Base-by-base conservation (phyloP, 345 rosid species). In the Pseudoturritis turrita region DNA sequence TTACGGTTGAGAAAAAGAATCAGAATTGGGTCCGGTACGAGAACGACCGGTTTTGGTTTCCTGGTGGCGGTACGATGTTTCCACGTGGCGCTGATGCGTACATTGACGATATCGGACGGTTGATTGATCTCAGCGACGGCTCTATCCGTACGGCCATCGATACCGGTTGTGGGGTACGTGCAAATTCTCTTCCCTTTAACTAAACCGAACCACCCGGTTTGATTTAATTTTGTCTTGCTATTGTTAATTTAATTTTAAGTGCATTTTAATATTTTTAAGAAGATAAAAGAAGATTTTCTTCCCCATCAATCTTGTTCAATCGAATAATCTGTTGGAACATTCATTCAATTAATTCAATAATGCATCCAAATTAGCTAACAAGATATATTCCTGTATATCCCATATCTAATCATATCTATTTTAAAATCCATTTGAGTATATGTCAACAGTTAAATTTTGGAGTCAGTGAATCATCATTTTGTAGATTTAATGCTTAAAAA, bases 1-100 rank as follows among this genome's bases (percentile, higher is more conserved):
- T 95, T 75, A 86, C 89, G 4, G 87, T 89, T 9, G 99, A 91
- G 89, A 95, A 95, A 49, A 84, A 82, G 83, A 81, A 80, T 7
- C 99, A 95, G 86, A 95, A 95, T 46, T 95, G 99, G 97, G 84
- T 95, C 43, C 82, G 66, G 50, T 83, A 79, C 13, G 83, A 86
- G 52, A 88, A 92, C 0, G 89, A 88, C 36, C 83, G 83, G 75
- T 81, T 95, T 81, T 70, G 78, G 31, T 95, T 95, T 59, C 99
- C 99, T 2, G 99, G 99, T 0, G 99, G 97, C 0, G 99, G 99
- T 64, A 95, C 99, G 41, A 95, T 88, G 98, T 95, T 95, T 63
- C 89, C 96, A 5, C 83, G 71, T 17, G 99, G 97, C 2, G 97
- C 99, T 60, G 88, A 87, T 12, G 91, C 92, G 1, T 94, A 94